phyloP scores from a whole-genome alignment of 805 yeast species.

The Sugiyamaella americana region DNA sequence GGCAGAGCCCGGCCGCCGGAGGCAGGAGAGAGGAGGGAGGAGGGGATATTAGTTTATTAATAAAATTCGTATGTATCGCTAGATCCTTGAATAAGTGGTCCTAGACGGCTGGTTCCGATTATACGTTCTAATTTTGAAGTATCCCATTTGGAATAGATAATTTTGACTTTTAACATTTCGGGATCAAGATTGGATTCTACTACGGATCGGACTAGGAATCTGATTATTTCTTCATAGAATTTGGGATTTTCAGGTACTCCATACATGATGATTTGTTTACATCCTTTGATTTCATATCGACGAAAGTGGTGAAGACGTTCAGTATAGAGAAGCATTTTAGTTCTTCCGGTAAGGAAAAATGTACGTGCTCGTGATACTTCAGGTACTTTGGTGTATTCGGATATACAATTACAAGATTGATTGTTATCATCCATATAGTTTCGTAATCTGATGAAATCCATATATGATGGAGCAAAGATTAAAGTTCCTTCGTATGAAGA shows the following conservation, averaged over 20 bases:
- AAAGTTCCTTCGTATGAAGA: conserved; percentile 68
- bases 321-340: conserved; percentile 75
- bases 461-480: conserved; percentile 76
- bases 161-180: conserved; percentile 48
- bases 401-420: conserved; percentile 60
- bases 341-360: conserved; percentile 55
- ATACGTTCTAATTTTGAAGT: conserved; percentile 70
- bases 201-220: conserved; percentile 52
- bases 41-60: too few species aligned
- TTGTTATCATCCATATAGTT: conserved; percentile 59
- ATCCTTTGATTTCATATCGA: conserved; percentile 79
- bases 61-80: conserved; percentile 78
- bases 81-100: conserved; percentile 59
- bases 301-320: conserved; percentile 92
- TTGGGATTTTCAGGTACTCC: conserved; percentile 79
- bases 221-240: conserved; percentile 70
- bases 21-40: too few species aligned
- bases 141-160: conserved; percentile 74
- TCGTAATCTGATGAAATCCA: conserved; percentile 76
- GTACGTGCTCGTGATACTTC: conserved; percentile 67
- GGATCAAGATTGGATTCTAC: conserved; percentile 48
- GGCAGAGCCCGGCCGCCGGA: too few species aligned
- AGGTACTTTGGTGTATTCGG: conserved; percentile 77
- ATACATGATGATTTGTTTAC: conserved; percentile 73
- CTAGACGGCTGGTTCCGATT: conserved; percentile 72